Percentiles rank a stretch among this genome's conserved stretches.
Conservation (phyloP, 495 filamentous ascomycete species). For the Articulospora tetracladia region DNA sequence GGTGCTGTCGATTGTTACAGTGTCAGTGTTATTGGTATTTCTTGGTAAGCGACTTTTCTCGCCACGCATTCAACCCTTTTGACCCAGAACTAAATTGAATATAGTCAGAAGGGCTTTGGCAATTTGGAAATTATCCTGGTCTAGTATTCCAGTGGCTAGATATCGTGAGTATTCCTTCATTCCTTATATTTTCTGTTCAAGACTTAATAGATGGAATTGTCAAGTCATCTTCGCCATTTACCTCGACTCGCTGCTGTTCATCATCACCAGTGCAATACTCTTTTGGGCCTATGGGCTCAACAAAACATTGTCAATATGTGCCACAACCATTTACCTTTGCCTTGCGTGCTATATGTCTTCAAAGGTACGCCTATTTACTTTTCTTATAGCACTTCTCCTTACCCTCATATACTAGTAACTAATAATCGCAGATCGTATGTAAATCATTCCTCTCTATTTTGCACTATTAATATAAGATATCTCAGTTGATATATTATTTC, state of each 20-base stretch:
- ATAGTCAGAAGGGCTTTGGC: constrained; percentile 1
- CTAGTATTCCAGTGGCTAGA: constrained; percentile 4
- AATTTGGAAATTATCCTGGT: not conserved
- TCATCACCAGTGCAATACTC: constrained; percentile 44
- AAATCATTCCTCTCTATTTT: not conserved
- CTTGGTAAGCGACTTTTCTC: not conserved
- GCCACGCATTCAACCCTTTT: no score
- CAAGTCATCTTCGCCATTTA: constrained; percentile 50
- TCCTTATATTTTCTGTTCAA: not conserved
- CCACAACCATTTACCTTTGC: constrained; percentile 43
- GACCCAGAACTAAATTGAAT: not conserved
- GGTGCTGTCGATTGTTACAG: constrained; percentile 1
- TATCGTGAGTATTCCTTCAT: constrained; percentile 11
- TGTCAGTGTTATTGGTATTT: not conserved
- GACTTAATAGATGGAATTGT: not conserved
- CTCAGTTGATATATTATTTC: constrained; percentile 48
- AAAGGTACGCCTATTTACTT: constrained; percentile 38
- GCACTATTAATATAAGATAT: not conserved
- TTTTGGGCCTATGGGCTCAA: constrained; percentile 44
- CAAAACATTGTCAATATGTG: constrained; percentile 35
- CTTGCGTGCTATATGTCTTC: constrained; percentile 43
- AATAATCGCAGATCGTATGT: constrained; percentile 14
- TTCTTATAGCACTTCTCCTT: not conserved
- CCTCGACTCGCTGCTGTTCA: constrained; percentile 45
- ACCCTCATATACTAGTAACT: not conserved